Conservation (phyloP, 352 stramenopile genomes). For the Globisporangium apiculatum region DNA sequence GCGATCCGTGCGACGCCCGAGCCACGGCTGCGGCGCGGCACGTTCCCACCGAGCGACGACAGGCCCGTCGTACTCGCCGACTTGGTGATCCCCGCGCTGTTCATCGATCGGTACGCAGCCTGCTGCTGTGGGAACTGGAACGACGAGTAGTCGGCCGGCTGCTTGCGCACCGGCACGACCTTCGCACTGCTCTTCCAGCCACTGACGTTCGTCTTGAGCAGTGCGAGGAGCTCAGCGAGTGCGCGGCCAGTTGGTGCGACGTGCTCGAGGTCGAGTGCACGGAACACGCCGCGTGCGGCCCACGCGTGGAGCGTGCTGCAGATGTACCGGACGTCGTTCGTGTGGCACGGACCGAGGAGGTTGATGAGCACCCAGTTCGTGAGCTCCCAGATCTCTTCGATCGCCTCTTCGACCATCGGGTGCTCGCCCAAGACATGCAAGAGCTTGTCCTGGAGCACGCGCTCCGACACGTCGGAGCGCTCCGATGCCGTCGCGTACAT, state of each 20-base stretch:
- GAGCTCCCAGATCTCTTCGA: constrained; percentile 97
- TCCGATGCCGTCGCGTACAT: constrained; percentile 48
- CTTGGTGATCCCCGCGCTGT: constrained; percentile 59
- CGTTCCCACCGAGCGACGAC: constrained; percentile 61
- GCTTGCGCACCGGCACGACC: constrained; percentile 75
- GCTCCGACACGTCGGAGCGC: constrained; percentile 44
- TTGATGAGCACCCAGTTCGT: constrained; percentile 92
- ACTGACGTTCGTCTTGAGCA: constrained; percentile 60
- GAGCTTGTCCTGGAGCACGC: constrained; percentile 75
- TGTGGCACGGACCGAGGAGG: constrained; percentile 92
- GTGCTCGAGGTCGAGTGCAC: constrained; percentile 69
- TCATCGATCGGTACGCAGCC: constrained; percentile 27
- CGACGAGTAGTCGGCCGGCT: constrained; percentile 76
- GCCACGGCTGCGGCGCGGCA: constrained; percentile 71
- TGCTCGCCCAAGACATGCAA: constrained; percentile 69
- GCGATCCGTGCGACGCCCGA: constrained; percentile 78
- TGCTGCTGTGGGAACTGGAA: constrained; percentile 77
- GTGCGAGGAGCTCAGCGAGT: constrained; percentile 59
- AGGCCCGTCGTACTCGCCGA: constrained; percentile 84
- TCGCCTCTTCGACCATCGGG: constrained; percentile 85
- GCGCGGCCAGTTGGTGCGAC: constrained; percentile 51
- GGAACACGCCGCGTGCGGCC: constrained; percentile 72
- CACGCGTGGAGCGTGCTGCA: constrained; percentile 77
- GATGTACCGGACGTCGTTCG: constrained; percentile 92
- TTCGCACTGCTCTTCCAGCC: constrained; percentile 78